Evolutionary conservation across 306 rosid genomes (phyloP), one percentile per base, ranked within the genome.

Genomic region (Luffa aegyptiaca): DNA sequence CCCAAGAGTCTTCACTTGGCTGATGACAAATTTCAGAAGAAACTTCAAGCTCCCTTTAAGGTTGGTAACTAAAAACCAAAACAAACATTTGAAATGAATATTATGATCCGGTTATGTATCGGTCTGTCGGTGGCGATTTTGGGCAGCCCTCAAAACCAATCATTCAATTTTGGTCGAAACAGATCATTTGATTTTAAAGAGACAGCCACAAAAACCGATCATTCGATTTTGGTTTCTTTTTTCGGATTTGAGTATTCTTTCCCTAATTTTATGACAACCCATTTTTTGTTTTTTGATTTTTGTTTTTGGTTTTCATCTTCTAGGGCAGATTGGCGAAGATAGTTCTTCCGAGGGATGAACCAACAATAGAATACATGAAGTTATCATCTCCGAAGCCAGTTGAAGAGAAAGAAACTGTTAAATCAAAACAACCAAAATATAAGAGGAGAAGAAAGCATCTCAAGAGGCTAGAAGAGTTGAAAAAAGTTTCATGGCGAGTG

Each of bases 1-100:
- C 39, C 21, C 44, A 4, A 6, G 14, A 3, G n/a, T 49, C 78
- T 71, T 46, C 77, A 26, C 55, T 13, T 71, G 1, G 36, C 4
- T 42, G 53, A n/a, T 69, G 10, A n/a, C 75, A 69, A n/a, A 13
- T 26, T 20, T 46, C 41, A 71, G 37, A 71, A 26, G 21, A 16
- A 33, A 73, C 61, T 49, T 49, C 78, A 73, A 73, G 16, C 56
- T 49, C 78, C 61, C 31, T 3, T 73, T 73, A 13, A 73, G 78
- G 78, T 73, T 73, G 8, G 78, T 73, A 31, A 21, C 78, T n/a
- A 66, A 26, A 61, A 26, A 26, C 31, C 16, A 26, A n/a, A 8
- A 26, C 16, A 61, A 59, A 21, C 1, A 59, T 13, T 3, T 26
- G 31, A 26, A 26, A 26, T 12, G 16, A 59, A 59, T 57, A n/a